Percentiles rank a stretch among this genome's conserved stretches.
Conservation (phyloP, 768 basidiomycete species). For the Suillus alpinus region DNA sequence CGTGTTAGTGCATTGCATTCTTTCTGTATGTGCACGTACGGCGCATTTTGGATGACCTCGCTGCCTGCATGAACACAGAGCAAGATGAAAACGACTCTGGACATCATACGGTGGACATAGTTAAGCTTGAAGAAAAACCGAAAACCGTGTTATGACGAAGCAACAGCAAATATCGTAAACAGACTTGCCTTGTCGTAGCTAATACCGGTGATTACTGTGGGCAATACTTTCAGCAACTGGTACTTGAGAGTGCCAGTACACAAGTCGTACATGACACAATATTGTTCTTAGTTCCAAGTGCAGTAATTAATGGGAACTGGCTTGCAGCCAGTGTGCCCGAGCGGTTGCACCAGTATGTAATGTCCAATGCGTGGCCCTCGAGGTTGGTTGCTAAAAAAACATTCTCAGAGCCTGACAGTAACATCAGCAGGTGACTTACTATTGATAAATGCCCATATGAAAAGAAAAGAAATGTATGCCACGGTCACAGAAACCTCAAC, state of each 20-base stretch:
- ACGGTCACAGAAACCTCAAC: slow-evolving; percentile 46
- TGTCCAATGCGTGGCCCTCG: slow-evolving; percentile 17
- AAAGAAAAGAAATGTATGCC: slow-evolving; percentile 40
- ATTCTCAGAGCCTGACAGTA: background rate
- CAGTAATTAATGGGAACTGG: slow-evolving; percentile 55
- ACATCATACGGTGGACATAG: slow-evolving; percentile 41
- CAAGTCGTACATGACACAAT: slow-evolving; percentile 36
- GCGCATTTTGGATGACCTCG: background rate
- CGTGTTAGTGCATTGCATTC: background rate
- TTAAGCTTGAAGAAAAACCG: slow-evolving; percentile 21
- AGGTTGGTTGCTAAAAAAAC: slow-evolving; percentile 20
- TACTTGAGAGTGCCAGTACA: background rate
- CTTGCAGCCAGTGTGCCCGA: slow-evolving; percentile 41
- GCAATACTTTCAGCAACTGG: background rate
- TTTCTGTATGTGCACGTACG: background rate
- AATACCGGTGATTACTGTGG: slow-evolving; percentile 5
- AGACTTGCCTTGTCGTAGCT: slow-evolving; percentile 7
- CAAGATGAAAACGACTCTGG: slow-evolving; percentile 42
- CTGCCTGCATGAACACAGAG: slow-evolving; percentile 44
- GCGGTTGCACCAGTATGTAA: slow-evolving; percentile 31
- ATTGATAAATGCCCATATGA: slow-evolving; percentile 42
- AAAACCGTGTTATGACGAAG: background rate
- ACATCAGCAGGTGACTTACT: slow-evolving; percentile 32
- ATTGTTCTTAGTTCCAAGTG: slow-evolving; percentile 61
- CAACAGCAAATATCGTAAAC: background rate